Percentiles rank a stretch among this genome's conserved stretches.
Evolutionary conservation across 306 rosid species (phyloP).

Genomic region (Inga leiocalycina): DNA sequence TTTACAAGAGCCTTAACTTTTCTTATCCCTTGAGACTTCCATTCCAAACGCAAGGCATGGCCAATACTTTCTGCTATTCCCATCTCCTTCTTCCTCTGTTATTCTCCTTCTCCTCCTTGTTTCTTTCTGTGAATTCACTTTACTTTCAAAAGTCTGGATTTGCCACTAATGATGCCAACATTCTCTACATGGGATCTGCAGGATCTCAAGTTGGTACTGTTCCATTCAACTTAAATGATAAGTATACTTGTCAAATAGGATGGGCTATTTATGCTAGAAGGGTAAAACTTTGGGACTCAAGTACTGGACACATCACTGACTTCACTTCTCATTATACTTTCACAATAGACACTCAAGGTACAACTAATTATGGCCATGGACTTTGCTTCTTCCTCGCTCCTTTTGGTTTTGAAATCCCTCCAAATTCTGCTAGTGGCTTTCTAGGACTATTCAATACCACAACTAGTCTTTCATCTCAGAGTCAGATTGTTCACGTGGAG

Average conservation of each 20-base stretch:
- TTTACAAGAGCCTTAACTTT: not conserved
- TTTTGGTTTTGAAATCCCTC: constrained; percentile 6
- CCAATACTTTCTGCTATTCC: not conserved
- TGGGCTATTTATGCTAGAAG: constrained; percentile 26
- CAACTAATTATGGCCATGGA: not conserved
- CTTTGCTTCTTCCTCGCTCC: constrained; percentile 37
- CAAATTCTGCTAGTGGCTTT: constrained; percentile 21
- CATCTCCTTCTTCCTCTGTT: not conserved
- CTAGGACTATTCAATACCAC: constrained; percentile 23
- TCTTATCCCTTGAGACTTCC: not conserved
- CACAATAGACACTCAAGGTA: not conserved
- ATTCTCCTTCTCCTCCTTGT: not conserved
- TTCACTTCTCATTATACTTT: constrained; percentile 34
- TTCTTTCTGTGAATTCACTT: constrained; percentile 24
- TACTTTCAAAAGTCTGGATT: constrained; percentile 23
- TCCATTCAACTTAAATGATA: not conserved
- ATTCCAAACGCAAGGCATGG: not conserved
- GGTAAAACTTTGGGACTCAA: constrained; percentile 31
- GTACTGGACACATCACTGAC: constrained; percentile 9
- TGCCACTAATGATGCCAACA: not conserved
- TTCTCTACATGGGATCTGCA: constrained; percentile 48
- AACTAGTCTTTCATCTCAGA: not conserved
- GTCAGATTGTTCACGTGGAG: constrained; percentile 31
- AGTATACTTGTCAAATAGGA: constrained; percentile 18
- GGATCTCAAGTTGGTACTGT: constrained; percentile 17